Base-by-base conservation (phyloP, 176 grass and related monocot species). In the Urochloa ruziziensis region DNA sequence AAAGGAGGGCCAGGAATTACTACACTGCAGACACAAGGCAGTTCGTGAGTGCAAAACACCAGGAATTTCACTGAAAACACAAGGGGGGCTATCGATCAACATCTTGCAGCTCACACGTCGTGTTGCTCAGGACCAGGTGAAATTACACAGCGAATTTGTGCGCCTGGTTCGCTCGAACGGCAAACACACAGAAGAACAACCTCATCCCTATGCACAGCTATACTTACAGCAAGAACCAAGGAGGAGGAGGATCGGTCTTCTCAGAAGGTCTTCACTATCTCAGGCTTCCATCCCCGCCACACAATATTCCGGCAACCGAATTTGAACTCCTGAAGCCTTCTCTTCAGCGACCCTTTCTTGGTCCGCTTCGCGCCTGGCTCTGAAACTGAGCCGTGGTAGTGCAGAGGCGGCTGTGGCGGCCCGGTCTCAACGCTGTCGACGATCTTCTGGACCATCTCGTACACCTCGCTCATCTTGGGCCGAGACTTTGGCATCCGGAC, bases 381-480 rank as follows among this genome's bases (percentile, higher is more conserved):
- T 4, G 88, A 78, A 0, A 70, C 84, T 0, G 46, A 46, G 14
- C 77, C 54, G 3, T 43, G 81, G 86, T 70, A 86, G 67, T 91
- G 89, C 25, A 95, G 44, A 7, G 93, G 93, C 16, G 91, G 91
- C 78, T 93, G 89, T 3, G 89, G 93, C 0, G 85, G 27, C 24
- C 91, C 91, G 2, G 68, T 60, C 36, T 90, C 96, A 1, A 89
- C 2, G 39, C 62, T 81, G 14, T 94, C 74, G 1, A 96, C 35
- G 28, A 96, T 88, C 68, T 74, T 87, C 64, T 90, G 80, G 5
- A 99, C 81, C 91, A 99, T 96, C 37, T 89, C 85, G 18, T 96
- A 86, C 80, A 94, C 93, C 53, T 96, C 96, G 12, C 96, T 96
- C 96, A 99, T 99, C 81, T 96, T 99, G 4, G 96, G 96, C 40